Evolutionary conservation across 169 alveolate species (phyloP).

Genomic region (Cyclospora cayetanensis): DNA sequence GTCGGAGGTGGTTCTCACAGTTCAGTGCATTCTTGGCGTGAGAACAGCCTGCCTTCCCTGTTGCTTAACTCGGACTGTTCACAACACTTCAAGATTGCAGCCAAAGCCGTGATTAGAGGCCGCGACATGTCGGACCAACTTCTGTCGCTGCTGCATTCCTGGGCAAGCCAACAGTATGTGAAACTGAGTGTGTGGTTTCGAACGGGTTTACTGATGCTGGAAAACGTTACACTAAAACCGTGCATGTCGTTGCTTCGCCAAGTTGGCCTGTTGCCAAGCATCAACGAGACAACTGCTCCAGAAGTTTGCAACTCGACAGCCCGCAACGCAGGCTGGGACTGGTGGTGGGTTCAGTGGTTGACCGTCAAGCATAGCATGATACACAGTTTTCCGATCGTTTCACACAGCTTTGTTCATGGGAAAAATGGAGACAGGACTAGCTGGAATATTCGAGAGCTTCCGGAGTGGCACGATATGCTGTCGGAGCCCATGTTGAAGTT

Average conservation of each 20-base stretch:
- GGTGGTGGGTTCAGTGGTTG: constrained; percentile 28
- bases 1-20: constrained; percentile 11
- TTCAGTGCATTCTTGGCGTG: constrained; percentile 12
- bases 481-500: background rate
- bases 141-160: constrained; percentile 47
- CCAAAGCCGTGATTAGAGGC: constrained; percentile 47
- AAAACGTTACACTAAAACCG: constrained; percentile 23
- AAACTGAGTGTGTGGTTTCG: constrained; percentile 19
- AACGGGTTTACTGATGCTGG: background rate
- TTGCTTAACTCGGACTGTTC: constrained; percentile 46
- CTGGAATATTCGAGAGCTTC: background rate
- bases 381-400: constrained; percentile 11
- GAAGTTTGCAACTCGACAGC: background rate
- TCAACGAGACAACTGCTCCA: constrained; percentile 30
- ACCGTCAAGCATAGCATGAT: constrained; percentile 6
- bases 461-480: background rate
- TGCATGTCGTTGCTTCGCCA: background rate
- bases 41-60: constrained; percentile 19
- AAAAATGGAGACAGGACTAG: background rate
- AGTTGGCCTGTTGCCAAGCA: constrained; percentile 17
- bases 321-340: background rate
- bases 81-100: constrained; percentile 57
- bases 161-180: constrained; percentile 13
- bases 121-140: constrained; percentile 49
- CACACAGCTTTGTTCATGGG: constrained; percentile 36